Percentiles rank a stretch among this genome's conserved stretches.
These are phyloP conservation scores for Lathyrus oleraceus DNA, from an alignment of 306 rosid genomes.

Conservation along the genomic window DNA sequence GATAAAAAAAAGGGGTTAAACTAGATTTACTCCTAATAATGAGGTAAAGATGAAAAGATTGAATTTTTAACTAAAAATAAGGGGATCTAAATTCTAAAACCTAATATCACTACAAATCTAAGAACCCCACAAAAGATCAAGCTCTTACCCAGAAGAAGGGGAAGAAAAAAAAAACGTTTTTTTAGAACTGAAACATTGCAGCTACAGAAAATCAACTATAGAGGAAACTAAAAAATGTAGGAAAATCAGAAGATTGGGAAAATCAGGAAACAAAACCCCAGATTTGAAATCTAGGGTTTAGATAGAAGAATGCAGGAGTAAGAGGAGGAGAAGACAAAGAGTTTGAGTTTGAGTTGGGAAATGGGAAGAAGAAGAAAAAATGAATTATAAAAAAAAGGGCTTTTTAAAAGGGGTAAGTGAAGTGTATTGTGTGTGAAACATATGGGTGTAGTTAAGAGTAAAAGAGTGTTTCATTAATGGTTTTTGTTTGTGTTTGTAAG, in stretches of 20 bases:
- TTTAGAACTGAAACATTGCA: slow-evolving; percentile 39
- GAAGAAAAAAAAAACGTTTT: background rate
- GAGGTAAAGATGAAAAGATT: slow-evolving; percentile 21
- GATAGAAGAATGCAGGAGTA: slow-evolving; percentile 54
- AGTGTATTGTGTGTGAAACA: slow-evolving; percentile 33
- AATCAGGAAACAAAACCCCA: slow-evolving; percentile 65
- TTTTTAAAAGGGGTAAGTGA: slow-evolving; percentile 41
- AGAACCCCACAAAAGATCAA: slow-evolving; percentile 32
- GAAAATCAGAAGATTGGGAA: slow-evolving; percentile 32
- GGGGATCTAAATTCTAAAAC: slow-evolving; percentile 27
- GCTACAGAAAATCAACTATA: slow-evolving; percentile 30
- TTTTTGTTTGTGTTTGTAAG: background rate
- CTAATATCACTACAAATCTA: slow-evolving; percentile 41
- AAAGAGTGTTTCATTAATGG: slow-evolving; percentile 22
- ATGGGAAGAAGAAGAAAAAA: slow-evolving; percentile 17
- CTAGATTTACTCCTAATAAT: slow-evolving; percentile 31
- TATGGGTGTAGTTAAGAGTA: slow-evolving; percentile 29
- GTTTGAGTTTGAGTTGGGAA: slow-evolving; percentile 40
- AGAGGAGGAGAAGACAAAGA: slow-evolving; percentile 28
- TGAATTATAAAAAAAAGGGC: slow-evolving; percentile 28
- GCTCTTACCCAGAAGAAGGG: slow-evolving; percentile 10
- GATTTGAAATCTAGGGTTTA: slow-evolving; percentile 94
- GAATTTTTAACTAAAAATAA: slow-evolving; percentile 27
- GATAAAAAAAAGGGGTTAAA: slow-evolving; percentile 29
- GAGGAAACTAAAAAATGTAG: slow-evolving; percentile 48